These are phyloP conservation scores for Aspergillus felis DNA, from an alignment of 2,329 filamentous ascomycete species.

Conservation along the genomic window DNA sequence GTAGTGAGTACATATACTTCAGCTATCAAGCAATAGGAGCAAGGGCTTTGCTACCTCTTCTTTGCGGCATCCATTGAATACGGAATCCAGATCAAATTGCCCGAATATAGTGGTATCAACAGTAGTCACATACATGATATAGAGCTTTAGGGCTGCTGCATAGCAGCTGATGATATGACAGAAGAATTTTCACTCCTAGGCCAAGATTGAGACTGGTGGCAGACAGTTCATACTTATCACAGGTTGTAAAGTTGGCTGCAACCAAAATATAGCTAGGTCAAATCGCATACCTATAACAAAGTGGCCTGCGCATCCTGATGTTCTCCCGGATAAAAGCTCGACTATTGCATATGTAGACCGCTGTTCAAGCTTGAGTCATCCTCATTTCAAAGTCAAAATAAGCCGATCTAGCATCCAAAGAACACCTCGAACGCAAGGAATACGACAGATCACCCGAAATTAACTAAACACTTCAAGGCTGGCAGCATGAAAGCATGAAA, in stretches of 20 bases:
- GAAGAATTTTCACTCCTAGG: background rate
- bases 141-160: background rate
- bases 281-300: background rate
- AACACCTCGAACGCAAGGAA: background rate
- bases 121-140: background rate
- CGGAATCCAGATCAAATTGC: background rate
- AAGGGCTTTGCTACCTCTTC: background rate
- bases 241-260: background rate
- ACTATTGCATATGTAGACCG: background rate
- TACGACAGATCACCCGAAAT: background rate
- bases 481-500: background rate
- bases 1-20: background rate
- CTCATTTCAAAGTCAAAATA: background rate
- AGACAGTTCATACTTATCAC: background rate
- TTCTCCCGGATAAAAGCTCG: background rate
- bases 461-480: background rate
- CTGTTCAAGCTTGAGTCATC: background rate
- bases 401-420: background rate
- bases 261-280: background rate
- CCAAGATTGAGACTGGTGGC: background rate
- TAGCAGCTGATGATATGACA: background rate
- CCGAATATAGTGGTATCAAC: background rate
- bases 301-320: background rate
- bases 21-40: background rate
- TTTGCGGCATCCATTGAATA: background rate